Percentiles rank a stretch among this genome's conserved stretches.
phyloP scores from a whole-genome alignment of 2,329 filamentous ascomycete genomes.

The Fusarium nodosum region DNA sequence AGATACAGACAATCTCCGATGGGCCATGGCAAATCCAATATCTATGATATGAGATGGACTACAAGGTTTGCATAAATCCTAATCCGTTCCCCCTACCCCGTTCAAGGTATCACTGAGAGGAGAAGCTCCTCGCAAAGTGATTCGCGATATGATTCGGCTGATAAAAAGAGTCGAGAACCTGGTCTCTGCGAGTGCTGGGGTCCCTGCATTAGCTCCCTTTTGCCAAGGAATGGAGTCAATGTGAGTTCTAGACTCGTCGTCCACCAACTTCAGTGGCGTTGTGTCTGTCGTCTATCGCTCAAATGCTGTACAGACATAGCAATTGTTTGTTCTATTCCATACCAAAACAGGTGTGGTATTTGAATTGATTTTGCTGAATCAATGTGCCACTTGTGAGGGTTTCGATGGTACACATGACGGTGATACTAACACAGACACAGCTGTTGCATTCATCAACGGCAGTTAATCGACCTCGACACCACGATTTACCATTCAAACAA shows the following conservation, averaged over 20 bases:
- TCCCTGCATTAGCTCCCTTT: conserved; percentile 37
- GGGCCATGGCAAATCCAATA: conserved; percentile 20
- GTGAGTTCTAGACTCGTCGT: conserved; percentile 25
- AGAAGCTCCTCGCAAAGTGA: conserved; percentile 1
- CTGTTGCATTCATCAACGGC: background rate
- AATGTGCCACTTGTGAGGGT: conserved; percentile 16
- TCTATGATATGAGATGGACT: background rate
- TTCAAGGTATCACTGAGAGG: conserved; percentile 22
- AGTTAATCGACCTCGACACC: conserved; percentile 4
- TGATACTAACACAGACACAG: background rate
- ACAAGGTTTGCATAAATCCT: conserved; percentile 12
- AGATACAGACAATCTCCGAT: conserved; percentile 18
- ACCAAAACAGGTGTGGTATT: conserved; percentile 8
- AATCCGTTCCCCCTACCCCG: conserved; percentile 15
- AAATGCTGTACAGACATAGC: background rate
- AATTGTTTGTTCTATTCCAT: conserved; percentile 11
- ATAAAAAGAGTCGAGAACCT: conserved; percentile 33
- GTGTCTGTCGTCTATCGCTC: conserved; percentile 3
- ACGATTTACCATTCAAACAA: conserved; percentile 5
- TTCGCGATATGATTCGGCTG: conserved; percentile 13
- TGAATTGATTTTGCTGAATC: conserved; percentile 4
- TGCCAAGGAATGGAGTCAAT: conserved; percentile 28
- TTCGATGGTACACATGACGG: background rate
- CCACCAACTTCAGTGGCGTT: conserved; percentile 34
- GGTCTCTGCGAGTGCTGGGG: conserved; percentile 34